phyloP scores from a whole-genome alignment of 441 rosid species.

The Croton laevigatus region DNA sequence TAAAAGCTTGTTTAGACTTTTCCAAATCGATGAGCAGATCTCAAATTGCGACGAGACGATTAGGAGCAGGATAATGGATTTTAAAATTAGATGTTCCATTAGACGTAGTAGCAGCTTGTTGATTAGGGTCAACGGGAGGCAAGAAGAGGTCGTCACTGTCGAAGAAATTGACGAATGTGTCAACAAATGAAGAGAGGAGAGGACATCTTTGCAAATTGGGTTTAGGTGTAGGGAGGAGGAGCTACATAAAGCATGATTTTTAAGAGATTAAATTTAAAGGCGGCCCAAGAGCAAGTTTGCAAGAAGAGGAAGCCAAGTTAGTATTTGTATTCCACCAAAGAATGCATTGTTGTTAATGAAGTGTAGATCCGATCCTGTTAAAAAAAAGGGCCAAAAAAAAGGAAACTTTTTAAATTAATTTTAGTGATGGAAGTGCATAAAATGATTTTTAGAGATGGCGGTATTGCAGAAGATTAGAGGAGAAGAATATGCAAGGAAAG shows the following conservation, averaged over 20 bases:
- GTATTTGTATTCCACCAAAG: constrained; percentile 74
- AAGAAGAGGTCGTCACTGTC: constrained; percentile 59
- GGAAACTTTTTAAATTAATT: too few species aligned
- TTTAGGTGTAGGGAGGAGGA: constrained; percentile 33
- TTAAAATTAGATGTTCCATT: constrained; percentile 15
- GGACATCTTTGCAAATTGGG: constrained; percentile 43
- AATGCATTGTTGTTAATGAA: constrained; percentile 86
- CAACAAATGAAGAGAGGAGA: constrained; percentile 68
- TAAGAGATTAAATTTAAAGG: constrained; percentile 64
- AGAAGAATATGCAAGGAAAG: too few species aligned
- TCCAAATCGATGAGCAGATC: constrained; percentile 83
- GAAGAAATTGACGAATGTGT: constrained; percentile 73
- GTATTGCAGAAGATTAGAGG: too few species aligned
- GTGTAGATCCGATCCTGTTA: constrained; percentile 94
- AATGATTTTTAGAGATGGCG: too few species aligned
- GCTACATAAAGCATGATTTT: constrained; percentile 67
- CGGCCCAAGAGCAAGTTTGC: constrained; percentile 30
- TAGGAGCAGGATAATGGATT: constrained; percentile 42
- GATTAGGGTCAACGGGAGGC: constrained; percentile 28
- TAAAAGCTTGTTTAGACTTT: constrained; percentile 59
- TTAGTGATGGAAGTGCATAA: too few species aligned
- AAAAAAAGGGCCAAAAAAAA: too few species aligned
- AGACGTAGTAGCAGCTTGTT: constrained; percentile 20
- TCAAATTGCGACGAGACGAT: constrained; percentile 73
- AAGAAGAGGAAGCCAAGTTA: constrained; percentile 48